Conservation (phyloP, 805 yeast species). For the Metschnikowia baotianmanensis region DNA sequence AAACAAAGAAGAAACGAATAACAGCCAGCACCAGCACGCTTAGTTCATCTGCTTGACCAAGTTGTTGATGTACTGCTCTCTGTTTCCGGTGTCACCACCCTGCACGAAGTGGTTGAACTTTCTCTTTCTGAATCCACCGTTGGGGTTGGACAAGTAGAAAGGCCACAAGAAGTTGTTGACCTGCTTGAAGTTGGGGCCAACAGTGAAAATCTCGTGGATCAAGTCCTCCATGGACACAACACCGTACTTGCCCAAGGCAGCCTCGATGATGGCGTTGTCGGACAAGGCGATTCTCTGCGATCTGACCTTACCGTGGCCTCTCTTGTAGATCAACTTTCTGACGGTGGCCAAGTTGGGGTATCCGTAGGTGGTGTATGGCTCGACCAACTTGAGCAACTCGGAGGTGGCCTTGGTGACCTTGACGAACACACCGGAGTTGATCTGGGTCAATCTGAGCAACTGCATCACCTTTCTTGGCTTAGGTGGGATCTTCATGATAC, state of each 20-base stretch:
- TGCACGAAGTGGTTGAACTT: slow-evolving; percentile 96
- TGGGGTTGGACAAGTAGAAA: slow-evolving; percentile 94
- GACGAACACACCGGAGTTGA: slow-evolving; percentile 93
- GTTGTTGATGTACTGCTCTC: slow-evolving; percentile 93
- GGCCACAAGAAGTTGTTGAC: slow-evolving; percentile 99
- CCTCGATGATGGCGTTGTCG: slow-evolving; percentile 88
- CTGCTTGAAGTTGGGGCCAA: slow-evolving; percentile 98
- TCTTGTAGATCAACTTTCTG: slow-evolving; percentile 93
- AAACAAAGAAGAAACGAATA: slow-evolving; percentile 6
- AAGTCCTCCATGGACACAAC: slow-evolving; percentile 87
- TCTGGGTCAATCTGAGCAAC: slow-evolving; percentile 88
- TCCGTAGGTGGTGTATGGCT: slow-evolving; percentile 97
- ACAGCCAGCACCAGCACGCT: slow-evolving; percentile 24
- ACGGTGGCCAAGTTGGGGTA: slow-evolving; percentile 91
- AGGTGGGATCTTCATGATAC: slow-evolving; percentile 98
- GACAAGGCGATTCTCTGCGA: slow-evolving; percentile 90
- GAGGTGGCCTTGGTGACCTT: slow-evolving; percentile 93
- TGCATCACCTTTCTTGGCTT: slow-evolving; percentile 99
- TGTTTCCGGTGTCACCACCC: slow-evolving; percentile 99
- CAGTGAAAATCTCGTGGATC: slow-evolving; percentile 94
- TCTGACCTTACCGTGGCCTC: slow-evolving; percentile 97
- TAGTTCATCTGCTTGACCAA: slow-evolving; percentile 93
- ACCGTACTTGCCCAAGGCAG: slow-evolving; percentile 87
- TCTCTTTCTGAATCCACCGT: slow-evolving; percentile 98
- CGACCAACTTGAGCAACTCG: slow-evolving; percentile 89